Evolutionary conservation across 495 filamentous ascomycete species (phyloP).

Genomic region (Annulohypoxylon bovei): DNA sequence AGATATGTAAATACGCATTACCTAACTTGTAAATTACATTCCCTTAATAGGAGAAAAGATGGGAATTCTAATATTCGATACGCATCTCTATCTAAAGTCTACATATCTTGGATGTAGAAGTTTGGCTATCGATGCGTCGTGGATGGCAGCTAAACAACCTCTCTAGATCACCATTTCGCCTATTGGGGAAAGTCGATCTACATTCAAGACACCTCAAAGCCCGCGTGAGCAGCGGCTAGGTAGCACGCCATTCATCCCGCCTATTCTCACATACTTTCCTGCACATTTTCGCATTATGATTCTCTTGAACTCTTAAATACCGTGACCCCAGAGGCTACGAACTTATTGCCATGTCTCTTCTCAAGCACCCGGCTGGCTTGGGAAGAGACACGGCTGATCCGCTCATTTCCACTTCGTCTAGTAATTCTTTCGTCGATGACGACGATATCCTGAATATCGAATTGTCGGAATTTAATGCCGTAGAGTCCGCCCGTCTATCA

Average conservation of each 20-base stretch:
- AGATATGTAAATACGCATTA: background rate
- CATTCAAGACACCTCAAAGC: conserved; percentile 19
- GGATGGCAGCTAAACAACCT: conserved; percentile 17
- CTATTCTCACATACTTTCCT: conserved; percentile 38
- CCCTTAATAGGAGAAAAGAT: background rate
- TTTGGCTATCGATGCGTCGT: background rate
- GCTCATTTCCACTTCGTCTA: conserved; percentile 15
- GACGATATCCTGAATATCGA: conserved; percentile 17
- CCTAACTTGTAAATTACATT: background rate
- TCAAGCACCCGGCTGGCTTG: conserved; percentile 2
- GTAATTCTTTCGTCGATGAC: conserved; percentile 4
- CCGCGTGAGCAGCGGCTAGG: conserved; percentile 33
- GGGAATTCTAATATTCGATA: conserved; percentile 4
- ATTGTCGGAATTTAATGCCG: conserved; percentile 27
- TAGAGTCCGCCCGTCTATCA: conserved; percentile 7
- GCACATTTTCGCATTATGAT: conserved; percentile 19
- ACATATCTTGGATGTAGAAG: background rate
- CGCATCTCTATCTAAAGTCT: conserved; percentile 23
- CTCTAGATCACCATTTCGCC: conserved; percentile 18
- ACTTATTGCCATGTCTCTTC: conserved; percentile 24
- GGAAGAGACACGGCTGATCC: conserved; percentile 13
- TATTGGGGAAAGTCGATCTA: conserved; percentile 13
- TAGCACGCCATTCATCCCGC: conserved; percentile 43
- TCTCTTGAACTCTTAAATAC: conserved; percentile 30
- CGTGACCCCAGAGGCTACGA: conserved; percentile 12